Conservation (phyloP, 2,329 filamentous ascomycete species). For the Hypomyces rosellus region DNA sequence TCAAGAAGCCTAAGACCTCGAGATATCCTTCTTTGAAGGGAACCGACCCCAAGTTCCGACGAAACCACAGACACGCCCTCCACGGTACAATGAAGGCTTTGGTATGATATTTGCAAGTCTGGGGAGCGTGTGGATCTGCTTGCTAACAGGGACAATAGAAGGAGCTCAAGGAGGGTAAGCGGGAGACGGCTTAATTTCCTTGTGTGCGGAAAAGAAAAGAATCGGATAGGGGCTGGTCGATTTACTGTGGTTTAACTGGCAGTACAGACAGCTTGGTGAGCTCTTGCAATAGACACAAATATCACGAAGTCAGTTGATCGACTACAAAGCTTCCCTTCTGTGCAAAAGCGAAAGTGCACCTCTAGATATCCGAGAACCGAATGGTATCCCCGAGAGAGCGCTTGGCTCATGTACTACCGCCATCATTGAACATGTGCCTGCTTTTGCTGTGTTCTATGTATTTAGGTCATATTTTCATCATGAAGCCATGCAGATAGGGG, state of each 20-base stretch:
- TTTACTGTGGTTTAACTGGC: neutral
- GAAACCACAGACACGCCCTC: constrained; percentile 99
- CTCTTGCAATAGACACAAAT: neutral
- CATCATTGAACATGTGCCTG: too few relatives aligned
- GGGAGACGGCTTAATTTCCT: constrained; percentile 64
- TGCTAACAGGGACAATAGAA: constrained; percentile 58
- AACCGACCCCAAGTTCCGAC: constrained; percentile 98
- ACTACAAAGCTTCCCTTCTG: neutral
- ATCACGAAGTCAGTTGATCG: neutral
- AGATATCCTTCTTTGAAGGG: constrained; percentile 98
- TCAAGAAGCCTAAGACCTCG: constrained; percentile 99
- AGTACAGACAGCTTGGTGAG: neutral
- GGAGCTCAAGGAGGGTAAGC: constrained; percentile 95
- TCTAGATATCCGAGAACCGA: too few relatives aligned
- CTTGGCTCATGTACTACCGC: too few relatives aligned
- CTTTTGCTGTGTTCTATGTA: too few relatives aligned
- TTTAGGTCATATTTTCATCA: too few relatives aligned
- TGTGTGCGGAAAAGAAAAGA: neutral
- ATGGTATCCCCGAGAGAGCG: too few relatives aligned
- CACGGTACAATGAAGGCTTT: constrained; percentile 98
- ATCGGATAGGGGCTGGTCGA: neutral
- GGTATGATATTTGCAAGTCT: constrained; percentile 49
- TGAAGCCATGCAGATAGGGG: too few relatives aligned
- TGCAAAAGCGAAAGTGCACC: too few relatives aligned
- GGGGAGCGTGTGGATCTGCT: neutral